phyloP scores from a whole-genome alignment of 2,329 filamentous ascomycete genomes.

The Didymella arachidicola region DNA sequence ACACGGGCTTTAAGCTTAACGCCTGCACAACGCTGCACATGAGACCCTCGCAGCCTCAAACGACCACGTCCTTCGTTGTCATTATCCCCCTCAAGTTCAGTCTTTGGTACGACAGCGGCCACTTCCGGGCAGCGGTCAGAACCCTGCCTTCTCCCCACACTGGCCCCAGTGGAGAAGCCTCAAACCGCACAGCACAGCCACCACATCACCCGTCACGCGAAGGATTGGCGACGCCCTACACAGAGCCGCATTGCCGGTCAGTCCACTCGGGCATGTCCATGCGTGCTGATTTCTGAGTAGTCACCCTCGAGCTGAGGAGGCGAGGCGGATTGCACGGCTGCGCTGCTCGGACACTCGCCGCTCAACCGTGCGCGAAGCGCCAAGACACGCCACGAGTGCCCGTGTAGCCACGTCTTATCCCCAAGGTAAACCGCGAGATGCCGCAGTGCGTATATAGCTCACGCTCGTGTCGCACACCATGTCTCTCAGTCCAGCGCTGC shows the following conservation, averaged over 20 bases:
- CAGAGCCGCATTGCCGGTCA: constrained; percentile 23
- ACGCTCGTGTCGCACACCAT: neutral
- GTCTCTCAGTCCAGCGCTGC: neutral
- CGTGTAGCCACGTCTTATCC: neutral
- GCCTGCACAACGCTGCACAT: neutral
- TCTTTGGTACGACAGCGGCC: constrained; percentile 19
- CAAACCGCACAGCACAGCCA: constrained; percentile 19
- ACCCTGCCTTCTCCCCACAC: neutral
- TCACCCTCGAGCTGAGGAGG: neutral
- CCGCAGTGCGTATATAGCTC: neutral
- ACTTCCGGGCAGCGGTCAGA: constrained; percentile 17
- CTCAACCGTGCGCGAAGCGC: neutral
- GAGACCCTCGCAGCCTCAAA: neutral
- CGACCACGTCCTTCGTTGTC: neutral
- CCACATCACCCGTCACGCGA: constrained; percentile 18
- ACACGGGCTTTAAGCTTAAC: constrained; percentile 12
- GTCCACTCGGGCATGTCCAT: constrained; percentile 5
- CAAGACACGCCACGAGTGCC: neutral
- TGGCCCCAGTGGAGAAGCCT: neutral
- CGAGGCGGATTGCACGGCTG: constrained; percentile 18
- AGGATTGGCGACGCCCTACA: constrained; percentile 1
- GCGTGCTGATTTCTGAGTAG: neutral
- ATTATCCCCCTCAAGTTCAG: neutral
- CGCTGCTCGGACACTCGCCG: neutral
- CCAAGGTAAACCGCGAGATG: neutral